Evolutionary conservation across 1,284 basidiomycete genomes (phyloP).

Genomic region (Phellopilus nigrolimitatus): DNA sequence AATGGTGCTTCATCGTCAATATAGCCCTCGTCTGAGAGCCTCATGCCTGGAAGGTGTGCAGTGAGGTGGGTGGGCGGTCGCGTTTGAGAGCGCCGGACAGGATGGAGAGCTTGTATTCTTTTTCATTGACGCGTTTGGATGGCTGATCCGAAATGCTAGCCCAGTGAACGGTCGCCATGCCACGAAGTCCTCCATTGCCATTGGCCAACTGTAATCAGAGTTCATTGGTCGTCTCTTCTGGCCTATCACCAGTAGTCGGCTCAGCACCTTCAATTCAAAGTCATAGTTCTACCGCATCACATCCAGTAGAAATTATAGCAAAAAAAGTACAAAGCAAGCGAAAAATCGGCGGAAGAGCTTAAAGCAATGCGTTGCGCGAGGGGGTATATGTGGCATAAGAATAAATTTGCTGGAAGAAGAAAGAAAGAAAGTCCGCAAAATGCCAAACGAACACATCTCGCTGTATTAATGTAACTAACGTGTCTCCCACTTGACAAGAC

Average conservation of each 20-base stretch:
- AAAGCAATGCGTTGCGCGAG: conserved; percentile 1
- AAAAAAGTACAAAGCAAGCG: not conserved
- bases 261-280: not conserved
- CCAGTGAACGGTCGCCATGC: conserved; percentile 15
- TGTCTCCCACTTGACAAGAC: too few relatives aligned
- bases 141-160: not conserved
- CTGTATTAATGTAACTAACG: too few relatives aligned
- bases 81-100: not conserved
- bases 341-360: not conserved
- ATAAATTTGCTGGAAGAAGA: conserved; percentile 11
- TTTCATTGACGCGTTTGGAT: not conserved
- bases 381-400: conserved; percentile 17
- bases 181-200: not conserved
- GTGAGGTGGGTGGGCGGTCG: not conserved
- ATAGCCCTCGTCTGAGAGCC: conserved; percentile 20
- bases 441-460: conserved; percentile 1
- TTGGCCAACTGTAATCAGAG: not conserved
- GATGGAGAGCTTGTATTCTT: not conserved
- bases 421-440: not conserved
- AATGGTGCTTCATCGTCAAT: conserved; percentile 16
- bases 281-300: not conserved
- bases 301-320: not conserved
- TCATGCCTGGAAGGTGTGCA: conserved; percentile 2
- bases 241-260: not conserved
- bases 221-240: not conserved